These are phyloP conservation scores for Cladosporium sp. DNA, from an alignment of 2,329 filamentous ascomycete genomes.

Conservation along the genomic window DNA sequence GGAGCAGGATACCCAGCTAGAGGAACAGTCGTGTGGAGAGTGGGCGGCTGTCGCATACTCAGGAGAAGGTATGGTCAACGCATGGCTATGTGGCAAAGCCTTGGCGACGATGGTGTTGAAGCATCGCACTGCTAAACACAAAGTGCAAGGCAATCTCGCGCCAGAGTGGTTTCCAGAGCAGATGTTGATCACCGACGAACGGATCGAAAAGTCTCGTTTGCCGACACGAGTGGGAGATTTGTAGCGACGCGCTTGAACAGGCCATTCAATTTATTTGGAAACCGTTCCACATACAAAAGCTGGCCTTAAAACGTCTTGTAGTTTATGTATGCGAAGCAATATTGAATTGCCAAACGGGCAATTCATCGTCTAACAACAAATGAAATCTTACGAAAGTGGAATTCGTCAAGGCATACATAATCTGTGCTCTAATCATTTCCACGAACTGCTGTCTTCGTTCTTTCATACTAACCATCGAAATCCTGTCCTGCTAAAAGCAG, in stretches of 20 bases:
- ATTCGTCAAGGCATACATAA: not conserved
- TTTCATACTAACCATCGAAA: not conserved
- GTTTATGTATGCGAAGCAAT: not conserved
- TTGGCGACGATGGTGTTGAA: conserved; percentile 26
- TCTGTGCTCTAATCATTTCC: not conserved
- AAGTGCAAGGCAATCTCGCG: not conserved
- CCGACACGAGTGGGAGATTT: not conserved
- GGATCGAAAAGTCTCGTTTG: not conserved
- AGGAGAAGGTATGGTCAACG: conserved; percentile 27
- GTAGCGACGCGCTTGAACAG: not conserved
- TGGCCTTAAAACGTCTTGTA: not conserved
- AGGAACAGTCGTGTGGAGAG: conserved; percentile 6
- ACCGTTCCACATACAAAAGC: not conserved
- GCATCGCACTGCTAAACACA: not conserved
- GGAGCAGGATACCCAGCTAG: not conserved
- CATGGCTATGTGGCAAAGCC: conserved; percentile 27
- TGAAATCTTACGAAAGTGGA: not conserved
- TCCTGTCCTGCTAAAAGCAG: not conserved
- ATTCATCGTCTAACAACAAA: not conserved
- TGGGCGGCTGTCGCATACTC: conserved; percentile 27
- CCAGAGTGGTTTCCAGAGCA: not conserved
- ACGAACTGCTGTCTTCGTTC: not conserved
- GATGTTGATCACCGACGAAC: not conserved
- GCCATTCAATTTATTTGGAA: not conserved
- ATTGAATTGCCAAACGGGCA: not conserved